Evolutionary conservation across 2,329 filamentous ascomycete species (phyloP).

Genomic region (Magnaporthiopsis poae): DNA sequence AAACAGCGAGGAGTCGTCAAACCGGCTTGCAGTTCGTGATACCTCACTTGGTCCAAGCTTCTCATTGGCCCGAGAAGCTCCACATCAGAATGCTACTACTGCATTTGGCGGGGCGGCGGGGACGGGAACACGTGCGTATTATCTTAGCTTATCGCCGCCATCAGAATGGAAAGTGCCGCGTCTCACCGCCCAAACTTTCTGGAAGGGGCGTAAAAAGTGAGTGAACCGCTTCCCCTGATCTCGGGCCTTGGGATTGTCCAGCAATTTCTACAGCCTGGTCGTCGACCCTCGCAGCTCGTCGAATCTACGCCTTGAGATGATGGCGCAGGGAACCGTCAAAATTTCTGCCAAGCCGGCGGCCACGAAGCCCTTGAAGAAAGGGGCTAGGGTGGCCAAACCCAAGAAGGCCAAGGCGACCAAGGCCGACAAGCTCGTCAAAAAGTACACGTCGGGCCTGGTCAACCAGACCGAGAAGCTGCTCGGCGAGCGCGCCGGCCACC

Average conservation of each 20-base stretch:
- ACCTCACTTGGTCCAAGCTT: background rate
- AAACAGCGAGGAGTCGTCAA: background rate
- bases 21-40: background rate
- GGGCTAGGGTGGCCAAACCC: slow-evolving; percentile 39
- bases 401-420: slow-evolving; percentile 30
- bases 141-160: background rate
- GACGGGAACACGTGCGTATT: background rate
- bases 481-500: slow-evolving; percentile 48
- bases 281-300: too few species aligned
- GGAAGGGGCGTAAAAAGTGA: background rate
- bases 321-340: slow-evolving; percentile 48
- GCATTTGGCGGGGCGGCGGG: background rate
- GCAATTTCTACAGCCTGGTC: background rate
- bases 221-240: background rate
- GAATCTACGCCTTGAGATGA: slow-evolving; percentile 16
- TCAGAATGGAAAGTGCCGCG: background rate
- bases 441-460: slow-evolving; percentile 44
- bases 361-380: slow-evolving; percentile 24
- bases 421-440: slow-evolving; percentile 44
- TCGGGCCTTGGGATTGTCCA: background rate
- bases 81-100: background rate
- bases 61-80: background rate
- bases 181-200: background rate
- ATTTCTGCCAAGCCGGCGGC: slow-evolving; percentile 32
- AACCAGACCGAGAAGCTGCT: slow-evolving; percentile 48